Base-by-base conservation (phyloP, 208 protist genomes). In the Leptomonas pyrrhocoris region DNA sequence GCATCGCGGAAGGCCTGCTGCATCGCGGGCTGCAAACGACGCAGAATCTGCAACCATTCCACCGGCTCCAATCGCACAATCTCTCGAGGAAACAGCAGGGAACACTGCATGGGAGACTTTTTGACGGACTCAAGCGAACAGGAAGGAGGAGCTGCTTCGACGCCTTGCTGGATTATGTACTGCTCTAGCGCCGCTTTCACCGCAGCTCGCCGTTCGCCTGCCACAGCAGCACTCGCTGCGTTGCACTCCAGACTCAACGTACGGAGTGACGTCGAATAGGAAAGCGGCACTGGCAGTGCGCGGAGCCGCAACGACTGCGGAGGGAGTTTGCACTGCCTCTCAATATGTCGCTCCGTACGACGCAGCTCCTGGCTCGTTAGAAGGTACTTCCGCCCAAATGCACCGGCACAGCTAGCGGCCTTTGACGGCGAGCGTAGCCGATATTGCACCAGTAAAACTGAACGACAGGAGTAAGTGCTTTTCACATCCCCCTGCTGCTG, bases 1-100 rank as follows among this genome's bases (percentile, higher is more conserved):
- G 55, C 68, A 6, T 81, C 60, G 40, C 55, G 61, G 53, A 90
- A 81, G 60, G 54, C 18, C 16, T 74, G 43, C 54, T 86, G 67
- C 38, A 86, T 53, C 13, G 58, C 19, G 1, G 77, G 80, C 45
- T 70, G 68, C 34, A 81, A 51, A 1, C 75, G 66, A 7, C 57
- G 72, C 38, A 71, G 42, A 13, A 77, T 63, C 58, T 77, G 72
- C 36, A 40, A 38, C 53, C 49, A 49, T 21, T 55, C 73, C 13
- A 72, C 40, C 13, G 53, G 53, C 50, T 79, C 66, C 25, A 69
- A 12, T 12, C 61, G 66, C 55, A 74, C 55, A 7, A 79, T 2
- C 12, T 71, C 64, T 2, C 64, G 63, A 0, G 72, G 63, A 48
- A 77, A 77, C 15, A 77, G 36, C 12, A 1, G 36, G 0, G 61